phyloP scores from a whole-genome alignment of 495 filamentous ascomycete genomes.

The Podospora tetraspora region DNA sequence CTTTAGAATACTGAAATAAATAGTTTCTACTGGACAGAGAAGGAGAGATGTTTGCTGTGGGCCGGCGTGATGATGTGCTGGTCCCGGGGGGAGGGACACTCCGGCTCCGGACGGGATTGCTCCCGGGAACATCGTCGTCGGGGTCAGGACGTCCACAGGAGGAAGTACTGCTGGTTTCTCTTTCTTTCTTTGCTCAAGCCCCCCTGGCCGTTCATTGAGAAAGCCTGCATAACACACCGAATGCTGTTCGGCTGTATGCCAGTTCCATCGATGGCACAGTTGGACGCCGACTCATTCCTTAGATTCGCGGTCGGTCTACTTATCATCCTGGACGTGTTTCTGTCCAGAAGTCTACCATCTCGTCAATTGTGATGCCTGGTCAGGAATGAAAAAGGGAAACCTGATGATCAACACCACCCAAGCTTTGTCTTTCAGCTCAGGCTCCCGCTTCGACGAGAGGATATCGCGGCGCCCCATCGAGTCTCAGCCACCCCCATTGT shows the following conservation, averaged over 20 bases:
- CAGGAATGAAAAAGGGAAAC: not conserved
- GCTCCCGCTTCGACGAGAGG: not conserved
- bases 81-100: not conserved
- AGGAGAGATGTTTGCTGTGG: not conserved
- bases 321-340: not conserved
- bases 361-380: not conserved
- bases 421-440: not conserved
- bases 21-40: not conserved
- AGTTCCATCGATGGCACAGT: not conserved
- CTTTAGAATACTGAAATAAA: not conserved
- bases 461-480: not conserved
- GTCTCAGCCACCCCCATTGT: not conserved
- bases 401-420: not conserved
- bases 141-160: no score
- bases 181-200: not conserved
- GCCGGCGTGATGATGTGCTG: not conserved
- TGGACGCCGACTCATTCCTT: not conserved
- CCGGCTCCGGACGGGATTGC: not conserved
- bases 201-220: not conserved
- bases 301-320: not conserved
- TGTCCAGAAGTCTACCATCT: no score
- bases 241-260: not conserved
- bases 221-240: not conserved
- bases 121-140: not conserved
- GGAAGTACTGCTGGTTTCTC: not conserved